Evolutionary conservation across 306 rosid species (phyloP), one percentile per base, ranked within the genome.

Genomic region (Lablab purpureus): DNA sequence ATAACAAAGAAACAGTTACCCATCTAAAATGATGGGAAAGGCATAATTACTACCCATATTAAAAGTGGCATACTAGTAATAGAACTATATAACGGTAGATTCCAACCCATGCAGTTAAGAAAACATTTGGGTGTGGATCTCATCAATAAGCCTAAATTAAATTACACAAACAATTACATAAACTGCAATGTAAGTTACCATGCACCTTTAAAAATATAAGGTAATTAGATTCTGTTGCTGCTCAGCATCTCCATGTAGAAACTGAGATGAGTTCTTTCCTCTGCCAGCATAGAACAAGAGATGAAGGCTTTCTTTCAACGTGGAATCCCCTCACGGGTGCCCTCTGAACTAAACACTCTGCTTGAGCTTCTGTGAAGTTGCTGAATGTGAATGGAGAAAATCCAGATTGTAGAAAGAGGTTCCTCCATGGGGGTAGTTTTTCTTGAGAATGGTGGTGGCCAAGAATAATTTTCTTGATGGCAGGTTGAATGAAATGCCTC

Each of bases 251-350:
- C 98, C 98, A 94, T 23, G 93, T 90, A 4, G 98, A 90, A 83
- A 81, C 85, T 0, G 97, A 87, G 80, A 91, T 52, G 5, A 94
- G 98, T 81, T 94, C 98, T 79, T 92, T 94, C 27, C 89, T 59
- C 81, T 94, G 97, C 98, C 98, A 94, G 87, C 89, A 89, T 22
- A 94, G 88, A 73, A 82, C 88, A 73, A 94, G 94, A n/a, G 97
- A 89, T 7, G 97, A 84, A 36, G 89, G 89, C 55, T 86, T 87
- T 88, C 91, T 90, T 84, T 94, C 97, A 12, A 94, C 87, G 45
- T 94, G 94, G 79, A 94, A 94, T 50, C 98, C 98, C 63, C 96
- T 77, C 30, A 87, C 93, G 0, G 94, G 97, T 62, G 90, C 89
- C 85, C 97, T 80, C 80, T 94, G 97, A 59, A 92, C 92, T 81